Evolutionary conservation across 148 eudicot species (phyloP).

Genomic region (Rhododendron kiyosumense): DNA sequence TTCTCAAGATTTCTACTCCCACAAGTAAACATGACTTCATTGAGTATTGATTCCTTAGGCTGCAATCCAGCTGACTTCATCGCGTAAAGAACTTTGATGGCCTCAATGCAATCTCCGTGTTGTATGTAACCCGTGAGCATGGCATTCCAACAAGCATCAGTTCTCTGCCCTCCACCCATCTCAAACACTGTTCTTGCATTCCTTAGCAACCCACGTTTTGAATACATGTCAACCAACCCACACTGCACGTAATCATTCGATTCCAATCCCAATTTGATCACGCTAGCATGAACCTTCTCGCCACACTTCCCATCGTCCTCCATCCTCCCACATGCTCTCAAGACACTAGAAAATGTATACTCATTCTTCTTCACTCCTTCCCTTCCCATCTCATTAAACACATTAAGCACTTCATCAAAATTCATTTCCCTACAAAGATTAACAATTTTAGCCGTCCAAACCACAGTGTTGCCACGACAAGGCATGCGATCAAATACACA

Average conservation of each 20-base stretch:
- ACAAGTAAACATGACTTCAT: slow-evolving; percentile 42
- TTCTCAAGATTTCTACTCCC: slow-evolving; percentile 23
- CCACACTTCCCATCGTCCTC: slow-evolving; percentile 46
- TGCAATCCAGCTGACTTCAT: slow-evolving; percentile 64
- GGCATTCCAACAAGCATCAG: slow-evolving; percentile 63
- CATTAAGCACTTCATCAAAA: slow-evolving; percentile 32
- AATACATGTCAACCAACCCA: slow-evolving; percentile 68
- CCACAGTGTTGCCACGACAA: slow-evolving; percentile 26
- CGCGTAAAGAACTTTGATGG: slow-evolving; percentile 53
- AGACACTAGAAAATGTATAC: slow-evolving; percentile 49
- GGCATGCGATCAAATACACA: slow-evolving; percentile 30
- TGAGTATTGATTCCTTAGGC: slow-evolving; percentile 49
- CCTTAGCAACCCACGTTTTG: slow-evolving; percentile 38
- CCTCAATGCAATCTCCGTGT: slow-evolving; percentile 48
- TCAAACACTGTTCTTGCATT: slow-evolving; percentile 53
- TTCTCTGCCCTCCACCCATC: slow-evolving; percentile 21
- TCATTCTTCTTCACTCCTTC: slow-evolving; percentile 52
- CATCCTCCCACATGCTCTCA: slow-evolving; percentile 66
- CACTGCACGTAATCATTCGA: slow-evolving; percentile 49
- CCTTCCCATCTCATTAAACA: slow-evolving; percentile 50
- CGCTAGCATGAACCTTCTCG: slow-evolving; percentile 53
- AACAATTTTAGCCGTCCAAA: slow-evolving; percentile 65
- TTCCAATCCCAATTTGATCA: slow-evolving; percentile 49
- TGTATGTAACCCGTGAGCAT: slow-evolving; percentile 48
- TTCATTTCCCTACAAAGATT: slow-evolving; percentile 36